Evolutionary conservation across 495 filamentous ascomycete species (phyloP), one percentile per base, ranked within the genome.

Genomic region (Chaetomium tenue): DNA sequence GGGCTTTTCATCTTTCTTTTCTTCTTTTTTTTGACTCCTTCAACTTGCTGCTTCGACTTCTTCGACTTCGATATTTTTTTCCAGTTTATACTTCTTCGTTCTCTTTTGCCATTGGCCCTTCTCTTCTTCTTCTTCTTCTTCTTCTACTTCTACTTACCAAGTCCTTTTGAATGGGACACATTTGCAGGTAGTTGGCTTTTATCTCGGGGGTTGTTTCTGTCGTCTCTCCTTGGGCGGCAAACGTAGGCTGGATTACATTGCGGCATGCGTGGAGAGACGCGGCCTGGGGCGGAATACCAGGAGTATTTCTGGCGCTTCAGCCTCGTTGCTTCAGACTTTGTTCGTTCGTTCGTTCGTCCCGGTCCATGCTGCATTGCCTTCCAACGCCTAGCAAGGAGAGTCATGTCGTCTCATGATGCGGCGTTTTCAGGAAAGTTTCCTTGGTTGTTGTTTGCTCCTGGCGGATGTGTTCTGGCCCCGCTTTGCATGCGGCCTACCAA

Each of bases 211-310:
- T 46, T 18, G 55, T n/a, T 25, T 28, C 9, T 7, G 30, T 56
- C 53, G 53, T 40, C 5, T 40, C 7, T 30, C 25, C 13, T 25
- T 3, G 26, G 23, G 39, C 37, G 55, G 55, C 22, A 39, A n/a
- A 13, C 37, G 22, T n/a, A n/a, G 55, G 23, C 16, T 9, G 22
- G 23, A 37, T 16, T 25, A 26, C 13, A 44, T 26, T 20, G 39
- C n/a, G 55, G 42, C 40, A 42, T 59, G 42, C 33, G 33, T 37
- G 37, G 33, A 13, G 22, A 46, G 22, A 18, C 2, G 3, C 13
- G 20, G 53, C 16, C 26, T 37, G 40, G 13, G 25, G 57, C 42
- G 57, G 57, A 48, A 59, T 48, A 59, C 44, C 26, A 59, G 42
- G 25, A 48, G 57, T 48, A 48, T 47, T 58, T 11, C 26, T 46